Conservation (phyloP, 345 rosid genomes). For the Salix exigua region DNA sequence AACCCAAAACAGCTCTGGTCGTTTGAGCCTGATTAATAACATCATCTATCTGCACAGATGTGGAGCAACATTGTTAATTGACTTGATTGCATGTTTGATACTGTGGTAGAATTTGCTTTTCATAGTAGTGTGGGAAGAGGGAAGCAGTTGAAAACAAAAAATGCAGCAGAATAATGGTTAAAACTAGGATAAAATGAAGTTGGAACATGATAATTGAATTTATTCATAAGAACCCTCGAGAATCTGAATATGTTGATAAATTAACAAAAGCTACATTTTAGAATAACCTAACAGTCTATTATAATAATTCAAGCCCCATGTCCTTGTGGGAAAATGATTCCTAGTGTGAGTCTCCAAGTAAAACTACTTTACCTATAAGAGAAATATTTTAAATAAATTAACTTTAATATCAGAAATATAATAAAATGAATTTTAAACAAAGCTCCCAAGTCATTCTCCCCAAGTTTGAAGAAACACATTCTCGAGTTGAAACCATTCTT, state of each 20-base stretch:
- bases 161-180: background rate
- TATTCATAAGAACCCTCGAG: too few relatives aligned
- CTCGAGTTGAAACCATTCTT: background rate
- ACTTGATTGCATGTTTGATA: background rate
- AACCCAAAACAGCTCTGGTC: constrained; percentile 78
- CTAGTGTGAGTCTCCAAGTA: background rate
- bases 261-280: background rate
- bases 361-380: background rate
- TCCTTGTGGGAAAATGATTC: background rate
- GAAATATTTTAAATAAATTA: background rate
- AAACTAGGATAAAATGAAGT: too few relatives aligned
- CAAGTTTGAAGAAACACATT: background rate
- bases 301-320: background rate
- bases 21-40: constrained; percentile 95
- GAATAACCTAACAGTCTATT: too few relatives aligned
- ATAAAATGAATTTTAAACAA: background rate
- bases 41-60: constrained; percentile 70
- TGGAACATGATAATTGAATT: too few relatives aligned
- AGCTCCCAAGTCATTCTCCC: background rate
- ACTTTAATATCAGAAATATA: background rate
- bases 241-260: too few relatives aligned
- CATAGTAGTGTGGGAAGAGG: too few relatives aligned
- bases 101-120: too few relatives aligned
- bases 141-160: background rate
- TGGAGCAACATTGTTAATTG: constrained; percentile 7